Evolutionary conservation across 306 rosid species (phyloP).

Genomic region (Lathyrus sativus): DNA sequence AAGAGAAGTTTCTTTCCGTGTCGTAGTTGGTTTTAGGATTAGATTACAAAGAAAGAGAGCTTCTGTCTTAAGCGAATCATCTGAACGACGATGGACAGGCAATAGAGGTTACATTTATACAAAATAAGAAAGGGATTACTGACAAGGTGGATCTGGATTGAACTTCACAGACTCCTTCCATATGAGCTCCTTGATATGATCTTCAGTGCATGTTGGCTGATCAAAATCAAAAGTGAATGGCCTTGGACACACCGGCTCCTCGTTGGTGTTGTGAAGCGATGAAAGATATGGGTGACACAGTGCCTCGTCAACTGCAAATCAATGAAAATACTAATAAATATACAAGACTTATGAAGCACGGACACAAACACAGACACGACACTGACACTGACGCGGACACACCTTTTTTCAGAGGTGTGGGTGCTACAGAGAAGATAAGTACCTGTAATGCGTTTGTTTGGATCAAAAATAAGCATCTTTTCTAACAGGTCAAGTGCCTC

Average conservation of each 20-base stretch:
- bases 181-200: slow-evolving; percentile 91
- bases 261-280: slow-evolving; percentile 77
- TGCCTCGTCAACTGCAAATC: slow-evolving; percentile 87
- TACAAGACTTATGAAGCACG: neutral
- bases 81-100: slow-evolving; percentile 40
- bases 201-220: slow-evolving; percentile 90
- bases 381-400: too few species aligned
- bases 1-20: slow-evolving; percentile 37
- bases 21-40: slow-evolving; percentile 34
- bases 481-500: slow-evolving; percentile 87
- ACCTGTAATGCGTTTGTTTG: slow-evolving; percentile 91
- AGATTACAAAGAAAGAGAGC: slow-evolving; percentile 45
- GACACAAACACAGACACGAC: too few species aligned
- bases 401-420: too few species aligned
- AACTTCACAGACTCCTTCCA: slow-evolving; percentile 89
- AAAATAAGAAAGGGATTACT: slow-evolving; percentile 46
- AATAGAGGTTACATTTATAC: slow-evolving; percentile 41
- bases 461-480: slow-evolving; percentile 96
- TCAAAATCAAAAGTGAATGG: slow-evolving; percentile 90
- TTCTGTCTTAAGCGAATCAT: slow-evolving; percentile 44
- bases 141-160: slow-evolving; percentile 82
- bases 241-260: slow-evolving; percentile 80
- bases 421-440: slow-evolving; percentile 24
- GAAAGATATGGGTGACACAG: slow-evolving; percentile 83
- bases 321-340: slow-evolving; percentile 18